phyloP scores from a whole-genome alignment of 2,329 filamentous ascomycete genomes.

The Talaromyces sp. region DNA sequence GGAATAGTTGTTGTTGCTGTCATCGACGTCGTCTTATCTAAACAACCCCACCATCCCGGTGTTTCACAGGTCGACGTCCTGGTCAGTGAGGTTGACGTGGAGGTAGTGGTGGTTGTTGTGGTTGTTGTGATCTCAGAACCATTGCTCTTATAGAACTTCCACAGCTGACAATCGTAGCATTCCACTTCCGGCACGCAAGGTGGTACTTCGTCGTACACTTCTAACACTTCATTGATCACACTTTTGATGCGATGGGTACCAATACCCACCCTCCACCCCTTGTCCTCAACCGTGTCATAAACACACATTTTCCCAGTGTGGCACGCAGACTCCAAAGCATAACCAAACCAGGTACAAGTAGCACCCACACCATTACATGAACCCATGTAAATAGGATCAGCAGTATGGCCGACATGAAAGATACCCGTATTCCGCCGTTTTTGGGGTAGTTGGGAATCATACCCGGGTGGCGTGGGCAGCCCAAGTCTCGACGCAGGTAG shows the following conservation, averaged over 20 bases:
- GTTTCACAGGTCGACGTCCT: slow-evolving; percentile 84
- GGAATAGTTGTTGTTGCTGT: slow-evolving; percentile 28
- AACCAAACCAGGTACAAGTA: slow-evolving; percentile 83
- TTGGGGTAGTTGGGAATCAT: slow-evolving; percentile 66
- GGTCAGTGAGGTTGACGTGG: slow-evolving; percentile 57
- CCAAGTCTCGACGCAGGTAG: slow-evolving; percentile 79
- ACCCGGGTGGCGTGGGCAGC: slow-evolving; percentile 75
- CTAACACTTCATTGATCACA: slow-evolving; percentile 82
- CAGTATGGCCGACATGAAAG: slow-evolving; percentile 91
- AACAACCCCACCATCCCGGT: slow-evolving; percentile 79
- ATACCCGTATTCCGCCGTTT: slow-evolving; percentile 67
- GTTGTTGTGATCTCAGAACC: slow-evolving; percentile 71
- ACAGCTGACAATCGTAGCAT: slow-evolving; percentile 83
- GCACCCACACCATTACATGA: slow-evolving; percentile 87
- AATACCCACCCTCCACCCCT: slow-evolving; percentile 86
- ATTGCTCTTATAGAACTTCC: slow-evolving; percentile 95
- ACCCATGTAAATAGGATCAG: slow-evolving; percentile 91
- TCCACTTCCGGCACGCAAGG: slow-evolving; percentile 69
- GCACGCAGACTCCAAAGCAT: slow-evolving; percentile 88
- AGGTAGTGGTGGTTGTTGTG: slow-evolving; percentile 55
- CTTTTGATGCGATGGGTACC: slow-evolving; percentile 85
- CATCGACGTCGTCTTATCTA: slow-evolving; percentile 42
- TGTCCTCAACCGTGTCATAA: slow-evolving; percentile 87
- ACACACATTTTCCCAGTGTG: slow-evolving; percentile 83
- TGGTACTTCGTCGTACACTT: slow-evolving; percentile 75